phyloP scores from a whole-genome alignment of 2,329 filamentous ascomycete species.

The Talaromyces sp. region DNA sequence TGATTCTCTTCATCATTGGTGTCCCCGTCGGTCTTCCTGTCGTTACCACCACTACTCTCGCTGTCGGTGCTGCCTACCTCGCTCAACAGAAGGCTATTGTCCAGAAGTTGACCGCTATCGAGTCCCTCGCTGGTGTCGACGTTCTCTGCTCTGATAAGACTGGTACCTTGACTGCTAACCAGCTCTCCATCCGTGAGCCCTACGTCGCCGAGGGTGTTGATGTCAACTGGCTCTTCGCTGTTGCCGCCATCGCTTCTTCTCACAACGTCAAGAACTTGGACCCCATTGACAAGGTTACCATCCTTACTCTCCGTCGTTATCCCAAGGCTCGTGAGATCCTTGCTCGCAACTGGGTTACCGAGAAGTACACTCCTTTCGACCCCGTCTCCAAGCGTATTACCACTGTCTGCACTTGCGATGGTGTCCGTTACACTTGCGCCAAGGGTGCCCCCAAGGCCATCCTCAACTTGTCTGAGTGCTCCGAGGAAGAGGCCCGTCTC shows the following conservation, averaged over 20 bases:
- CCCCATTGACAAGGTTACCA: conserved; percentile 71
- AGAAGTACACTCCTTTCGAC: conserved; percentile 65
- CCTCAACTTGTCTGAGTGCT: conserved; percentile 61
- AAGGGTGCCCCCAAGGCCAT: conserved; percentile 72
- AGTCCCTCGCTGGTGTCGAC: conserved; percentile 67
- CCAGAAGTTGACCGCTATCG: conserved; percentile 70
- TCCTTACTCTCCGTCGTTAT: conserved; percentile 67
- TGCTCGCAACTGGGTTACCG: conserved; percentile 65
- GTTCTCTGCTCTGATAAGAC: conserved; percentile 75
- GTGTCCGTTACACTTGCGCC: conserved; percentile 64
- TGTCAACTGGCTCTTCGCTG: conserved; percentile 76
- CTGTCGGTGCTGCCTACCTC: conserved; percentile 69
- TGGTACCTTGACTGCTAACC: conserved; percentile 56
- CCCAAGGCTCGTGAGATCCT: conserved; percentile 69
- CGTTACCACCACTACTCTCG: conserved; percentile 68
- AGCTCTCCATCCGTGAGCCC: conserved; percentile 68
- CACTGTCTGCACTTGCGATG: conserved; percentile 60
- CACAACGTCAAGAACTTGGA: conserved; percentile 72
- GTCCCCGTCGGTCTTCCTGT: conserved; percentile 71
- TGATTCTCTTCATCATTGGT: conserved; percentile 68
- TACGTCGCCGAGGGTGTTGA: conserved; percentile 70
- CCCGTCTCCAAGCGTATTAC: conserved; percentile 73
- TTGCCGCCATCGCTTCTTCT: conserved; percentile 67
- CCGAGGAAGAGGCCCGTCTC: conserved; percentile 57
- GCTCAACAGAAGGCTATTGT: conserved; percentile 71